Evolutionary conservation across 2,329 filamentous ascomycete genomes (phyloP).

Genomic region (Trichophyton mentagrophytes): DNA sequence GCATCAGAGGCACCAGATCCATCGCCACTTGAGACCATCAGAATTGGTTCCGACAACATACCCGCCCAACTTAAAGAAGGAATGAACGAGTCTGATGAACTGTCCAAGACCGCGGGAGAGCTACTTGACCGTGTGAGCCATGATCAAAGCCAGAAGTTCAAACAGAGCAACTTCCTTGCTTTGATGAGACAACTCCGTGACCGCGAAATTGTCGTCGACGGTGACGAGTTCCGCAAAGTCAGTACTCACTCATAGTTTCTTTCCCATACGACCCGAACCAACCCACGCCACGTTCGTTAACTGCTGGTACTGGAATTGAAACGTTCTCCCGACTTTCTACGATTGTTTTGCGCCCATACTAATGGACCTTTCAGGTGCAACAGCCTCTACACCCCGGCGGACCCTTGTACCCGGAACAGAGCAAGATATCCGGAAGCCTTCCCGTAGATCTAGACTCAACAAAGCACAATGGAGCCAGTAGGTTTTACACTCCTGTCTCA

Average conservation of each 20-base stretch:
- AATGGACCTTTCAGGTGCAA: constrained; percentile 23
- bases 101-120: constrained; percentile 58
- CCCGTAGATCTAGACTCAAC: not conserved
- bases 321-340: constrained; percentile 17
- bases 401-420: constrained; percentile 30
- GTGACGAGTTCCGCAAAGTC: constrained; percentile 44
- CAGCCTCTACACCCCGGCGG: constrained; percentile 38
- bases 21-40: constrained; percentile 14
- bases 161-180: constrained; percentile 61
- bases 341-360: constrained; percentile 20
- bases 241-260: constrained; percentile 33
- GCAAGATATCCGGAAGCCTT: not conserved
- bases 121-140: constrained; percentile 56
- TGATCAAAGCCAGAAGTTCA: constrained; percentile 61
- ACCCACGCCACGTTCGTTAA: constrained; percentile 19
- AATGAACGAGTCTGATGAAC: constrained; percentile 48
- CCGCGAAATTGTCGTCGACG: constrained; percentile 58
- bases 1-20: too few species aligned
- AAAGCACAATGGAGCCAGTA: constrained; percentile 10
- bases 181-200: constrained; percentile 66
- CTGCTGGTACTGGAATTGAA: constrained; percentile 23
- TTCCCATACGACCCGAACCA: constrained; percentile 16
- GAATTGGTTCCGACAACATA: constrained; percentile 35
- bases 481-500: not conserved
- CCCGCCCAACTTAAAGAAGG: constrained; percentile 22